Base-by-base conservation (phyloP, 345 rosid species). In the Noccaea caerulescens region DNA sequence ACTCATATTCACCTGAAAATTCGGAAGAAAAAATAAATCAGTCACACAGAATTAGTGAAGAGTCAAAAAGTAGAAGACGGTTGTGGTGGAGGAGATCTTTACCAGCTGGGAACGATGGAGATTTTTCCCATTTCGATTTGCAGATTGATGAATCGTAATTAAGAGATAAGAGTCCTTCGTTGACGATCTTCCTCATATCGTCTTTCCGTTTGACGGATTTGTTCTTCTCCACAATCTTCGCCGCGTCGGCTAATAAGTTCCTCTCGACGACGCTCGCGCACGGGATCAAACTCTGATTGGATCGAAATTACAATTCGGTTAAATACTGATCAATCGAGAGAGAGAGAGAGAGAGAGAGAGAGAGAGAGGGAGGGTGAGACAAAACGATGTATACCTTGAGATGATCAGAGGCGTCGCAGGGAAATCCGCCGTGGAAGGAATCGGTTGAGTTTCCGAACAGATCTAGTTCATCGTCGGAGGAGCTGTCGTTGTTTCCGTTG, bases 41-140 rank as follows among this genome's bases (percentile, higher is more conserved):
- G 16, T 65, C 77, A 65, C 66, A 50, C 38, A 66, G 45, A 30
- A 2, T 50, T 50, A 18, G 60, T 18, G 58, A 69, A 46, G 4
- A 53, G 20, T 63, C 63, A 0, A 41, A 33, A 68, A 38, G 25
- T 3, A 5, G 18, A 14, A 18, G 25, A 49, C n/a, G 49, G 41
- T 27, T 14, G 45, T 27, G 45, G 41, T 27, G 10, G 45, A 13
- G 45, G 32, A 6, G 56, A 33, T 30, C 9, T 4, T 50, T 79
- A 94, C 97, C 96, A 39, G 93, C 96, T 4, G 97, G 97, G 73
- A 79, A 83, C 1, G 91, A 81, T 0, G 84, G 60, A 36, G 90
- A 72, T 73, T 85, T 89, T 0, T 91, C 98, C 99, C 99, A 94
- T 84, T 87, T 86, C 4, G 99, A 91, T 81, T 84, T 89, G 83